Conservation (phyloP, 768 basidiomycete species). For the Fomitopsis serialis region DNA sequence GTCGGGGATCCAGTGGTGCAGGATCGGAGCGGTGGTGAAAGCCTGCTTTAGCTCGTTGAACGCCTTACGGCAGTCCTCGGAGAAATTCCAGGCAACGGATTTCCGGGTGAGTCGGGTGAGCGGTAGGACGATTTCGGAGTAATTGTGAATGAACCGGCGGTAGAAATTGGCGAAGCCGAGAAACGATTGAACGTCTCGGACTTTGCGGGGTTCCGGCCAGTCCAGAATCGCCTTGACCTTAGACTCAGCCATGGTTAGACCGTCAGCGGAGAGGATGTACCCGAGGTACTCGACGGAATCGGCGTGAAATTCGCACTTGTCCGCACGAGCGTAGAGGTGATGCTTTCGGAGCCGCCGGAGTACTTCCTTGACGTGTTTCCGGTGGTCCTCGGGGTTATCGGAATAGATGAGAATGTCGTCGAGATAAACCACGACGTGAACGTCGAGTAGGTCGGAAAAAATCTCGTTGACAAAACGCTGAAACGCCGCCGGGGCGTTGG, state of each 20-base stretch:
- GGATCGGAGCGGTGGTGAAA: conserved; percentile 15
- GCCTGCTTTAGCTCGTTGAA: conserved; percentile 26
- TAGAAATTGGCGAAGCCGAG: conserved; percentile 30
- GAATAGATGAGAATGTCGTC: conserved; percentile 17
- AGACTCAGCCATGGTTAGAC: conserved; percentile 31
- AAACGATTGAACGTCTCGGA: conserved; percentile 27
- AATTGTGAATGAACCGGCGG: conserved; percentile 26
- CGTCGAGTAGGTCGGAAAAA: conserved; percentile 9
- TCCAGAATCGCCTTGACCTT: conserved; percentile 32
- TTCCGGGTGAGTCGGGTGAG: conserved; percentile 26
- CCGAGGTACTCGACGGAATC: conserved; percentile 37
- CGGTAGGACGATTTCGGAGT: conserved; percentile 27
- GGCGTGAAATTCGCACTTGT: conserved; percentile 33
- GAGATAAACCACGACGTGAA: conserved; percentile 20
- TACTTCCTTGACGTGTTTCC: conserved; percentile 10
- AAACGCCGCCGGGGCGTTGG: conserved; percentile 16
- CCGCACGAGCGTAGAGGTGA: conserved; percentile 23
- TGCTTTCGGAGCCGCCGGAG: conserved; percentile 23
- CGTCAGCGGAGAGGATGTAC: conserved; percentile 27
- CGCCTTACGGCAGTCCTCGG: conserved; percentile 7
- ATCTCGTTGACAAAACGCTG: conserved; percentile 13
- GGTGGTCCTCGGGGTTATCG: conserved; percentile 10
- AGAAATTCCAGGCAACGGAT: conserved; percentile 16
- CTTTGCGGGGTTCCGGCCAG: conserved; percentile 23
- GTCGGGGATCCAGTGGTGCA: conserved; percentile 15